Percentiles rank a stretch among this genome's conserved stretches.
These are phyloP conservation scores for Cochlearia excelsa DNA, from an alignment of 345 rosid genomes.

Conservation along the genomic window DNA sequence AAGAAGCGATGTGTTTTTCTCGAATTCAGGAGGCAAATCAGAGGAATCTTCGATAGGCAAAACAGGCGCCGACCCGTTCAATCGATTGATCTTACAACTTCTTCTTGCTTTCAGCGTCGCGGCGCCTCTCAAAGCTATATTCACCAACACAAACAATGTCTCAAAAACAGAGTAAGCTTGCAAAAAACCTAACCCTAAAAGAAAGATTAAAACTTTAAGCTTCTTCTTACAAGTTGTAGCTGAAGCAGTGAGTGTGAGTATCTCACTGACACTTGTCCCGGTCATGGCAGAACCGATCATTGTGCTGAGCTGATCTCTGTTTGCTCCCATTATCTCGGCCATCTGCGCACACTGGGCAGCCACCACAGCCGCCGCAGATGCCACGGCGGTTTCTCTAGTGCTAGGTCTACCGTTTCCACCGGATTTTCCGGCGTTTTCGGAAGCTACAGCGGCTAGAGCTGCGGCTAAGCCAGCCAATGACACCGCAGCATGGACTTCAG, in stretches of 20 bases:
- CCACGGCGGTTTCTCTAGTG: constrained; percentile 64
- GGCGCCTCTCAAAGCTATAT: constrained; percentile 78
- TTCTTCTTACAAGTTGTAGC: constrained; percentile 70
- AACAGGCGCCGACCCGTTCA: constrained; percentile 53
- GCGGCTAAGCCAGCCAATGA: constrained; percentile 89
- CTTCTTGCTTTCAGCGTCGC: constrained; percentile 77
- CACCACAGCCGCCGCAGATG: constrained; percentile 85
- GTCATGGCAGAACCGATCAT: constrained; percentile 73
- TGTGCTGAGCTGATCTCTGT: constrained; percentile 60
- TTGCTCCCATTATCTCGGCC: constrained; percentile 90
- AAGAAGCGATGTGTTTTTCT: constrained; percentile 52
- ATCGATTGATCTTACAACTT: constrained; percentile 55
- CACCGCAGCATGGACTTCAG: constrained; percentile 88
- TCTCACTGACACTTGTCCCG: constrained; percentile 64
- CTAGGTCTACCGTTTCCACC: constrained; percentile 21
- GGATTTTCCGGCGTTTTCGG: constrained; percentile 46
- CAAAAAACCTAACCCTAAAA: background rate
- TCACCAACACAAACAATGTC: constrained; percentile 13
- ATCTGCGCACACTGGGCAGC: constrained; percentile 80
- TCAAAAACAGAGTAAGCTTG: constrained; percentile 25
- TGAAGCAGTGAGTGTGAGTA: constrained; percentile 84
- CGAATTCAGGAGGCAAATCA: constrained; percentile 55
- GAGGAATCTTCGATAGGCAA: constrained; percentile 64
- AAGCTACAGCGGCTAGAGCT: constrained; percentile 75
- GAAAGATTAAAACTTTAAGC: background rate